phyloP scores from a whole-genome alignment of 2,329 filamentous ascomycete species.

The Ampelomyces quisqualis region DNA sequence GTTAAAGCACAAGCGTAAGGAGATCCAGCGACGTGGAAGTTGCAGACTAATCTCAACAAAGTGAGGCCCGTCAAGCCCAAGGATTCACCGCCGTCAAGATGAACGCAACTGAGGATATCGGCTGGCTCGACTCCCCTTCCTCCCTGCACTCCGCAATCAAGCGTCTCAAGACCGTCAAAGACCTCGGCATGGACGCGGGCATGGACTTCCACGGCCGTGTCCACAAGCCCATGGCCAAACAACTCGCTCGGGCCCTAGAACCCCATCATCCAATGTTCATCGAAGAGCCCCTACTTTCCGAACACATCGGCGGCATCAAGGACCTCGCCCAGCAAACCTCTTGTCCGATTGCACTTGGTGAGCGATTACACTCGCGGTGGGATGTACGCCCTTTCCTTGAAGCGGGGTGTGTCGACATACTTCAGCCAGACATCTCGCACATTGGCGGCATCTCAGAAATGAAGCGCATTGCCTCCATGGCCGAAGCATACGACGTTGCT shows the following conservation, averaged over 20 bases:
- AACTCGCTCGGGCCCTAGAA: conserved; percentile 66
- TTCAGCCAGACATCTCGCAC: conserved; percentile 73
- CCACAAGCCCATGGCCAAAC: conserved; percentile 79
- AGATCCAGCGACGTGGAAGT: too few relatives aligned
- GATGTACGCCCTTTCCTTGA: conserved; percentile 73
- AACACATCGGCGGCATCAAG: conserved; percentile 67
- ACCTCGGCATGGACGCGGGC: conserved; percentile 68
- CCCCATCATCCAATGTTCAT: conserved; percentile 72
- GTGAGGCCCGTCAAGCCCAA: conserved; percentile 59
- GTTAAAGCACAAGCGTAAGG: conserved; percentile 63
- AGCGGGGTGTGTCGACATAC: conserved; percentile 65
- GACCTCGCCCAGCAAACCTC: conserved; percentile 59
- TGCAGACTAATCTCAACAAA: conserved; percentile 30
- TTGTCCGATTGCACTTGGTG: conserved; percentile 69
- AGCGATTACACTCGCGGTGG: conserved; percentile 71
- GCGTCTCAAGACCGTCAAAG: conserved; percentile 67
- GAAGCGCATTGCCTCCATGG: conserved; percentile 67
- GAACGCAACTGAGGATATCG: conserved; percentile 75
- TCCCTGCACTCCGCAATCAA: conserved; percentile 65
- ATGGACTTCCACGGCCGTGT: conserved; percentile 77
- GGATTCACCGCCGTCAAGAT: conserved; percentile 72
- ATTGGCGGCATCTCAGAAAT: conserved; percentile 73
- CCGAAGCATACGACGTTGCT: conserved; percentile 71
- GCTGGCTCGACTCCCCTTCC: conserved; percentile 72
- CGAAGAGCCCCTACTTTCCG: conserved; percentile 70